Conservation (phyloP, 148 eudicot species). For the Camellia lanceoleosa region DNA sequence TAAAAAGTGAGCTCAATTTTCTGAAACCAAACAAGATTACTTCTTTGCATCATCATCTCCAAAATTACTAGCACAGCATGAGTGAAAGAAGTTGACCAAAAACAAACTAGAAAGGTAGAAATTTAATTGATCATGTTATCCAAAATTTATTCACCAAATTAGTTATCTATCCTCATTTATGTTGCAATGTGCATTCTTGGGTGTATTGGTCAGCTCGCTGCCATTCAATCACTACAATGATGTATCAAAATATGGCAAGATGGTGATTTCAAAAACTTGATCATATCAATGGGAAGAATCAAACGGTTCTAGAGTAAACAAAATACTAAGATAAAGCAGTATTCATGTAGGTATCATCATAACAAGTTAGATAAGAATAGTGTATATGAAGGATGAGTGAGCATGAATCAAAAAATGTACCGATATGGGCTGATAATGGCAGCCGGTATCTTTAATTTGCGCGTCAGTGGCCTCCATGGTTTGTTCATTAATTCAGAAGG, state of each 20-base stretch:
- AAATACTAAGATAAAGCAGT: too few relatives aligned
- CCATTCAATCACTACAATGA: background rate
- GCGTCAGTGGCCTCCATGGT: slow-evolving; percentile 93
- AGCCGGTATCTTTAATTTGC: slow-evolving; percentile 80
- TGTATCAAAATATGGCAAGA: background rate
- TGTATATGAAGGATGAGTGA: background rate
- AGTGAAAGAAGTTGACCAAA: background rate
- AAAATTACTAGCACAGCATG: background rate
- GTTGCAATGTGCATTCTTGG: background rate
- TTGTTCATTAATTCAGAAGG: slow-evolving; percentile 60
- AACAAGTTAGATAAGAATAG: slow-evolving; percentile 3
- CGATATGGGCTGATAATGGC: slow-evolving; percentile 84
- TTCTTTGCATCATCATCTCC: background rate
- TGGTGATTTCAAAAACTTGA: too few relatives aligned
- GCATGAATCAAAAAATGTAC: slow-evolving; percentile 29
- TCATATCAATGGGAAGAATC: background rate
- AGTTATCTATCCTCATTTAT: background rate
- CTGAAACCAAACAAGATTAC: background rate
- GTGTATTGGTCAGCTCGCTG: background rate
- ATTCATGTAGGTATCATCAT: background rate
- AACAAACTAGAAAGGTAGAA: background rate
- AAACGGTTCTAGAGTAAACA: too few relatives aligned
- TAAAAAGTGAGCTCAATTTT: too few relatives aligned
- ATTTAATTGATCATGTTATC: background rate
- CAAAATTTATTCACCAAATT: background rate